Evolutionary conservation across 1,284 basidiomycete genomes (phyloP).

Genomic region (Ganoderma lingzhi): DNA sequence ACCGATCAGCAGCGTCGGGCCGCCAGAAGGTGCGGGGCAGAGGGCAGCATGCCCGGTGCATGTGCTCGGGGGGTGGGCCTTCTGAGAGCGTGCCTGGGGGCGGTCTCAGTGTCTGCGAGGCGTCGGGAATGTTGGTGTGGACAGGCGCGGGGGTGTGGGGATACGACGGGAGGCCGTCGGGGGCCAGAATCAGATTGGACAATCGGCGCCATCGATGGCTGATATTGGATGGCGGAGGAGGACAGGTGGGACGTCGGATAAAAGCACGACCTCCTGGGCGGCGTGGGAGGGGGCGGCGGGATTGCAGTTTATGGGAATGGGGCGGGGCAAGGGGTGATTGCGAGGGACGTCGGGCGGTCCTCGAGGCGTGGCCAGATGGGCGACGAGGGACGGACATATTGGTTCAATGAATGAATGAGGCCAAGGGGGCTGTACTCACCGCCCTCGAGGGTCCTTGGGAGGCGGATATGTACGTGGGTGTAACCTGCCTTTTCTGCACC

Average conservation of each 20-base stretch:
- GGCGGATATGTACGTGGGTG: background rate
- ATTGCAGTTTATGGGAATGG: constrained; percentile 9
- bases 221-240: constrained; percentile 14
- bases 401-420: background rate
- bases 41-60: constrained; percentile 6
- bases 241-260: constrained; percentile 20
- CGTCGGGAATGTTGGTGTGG: constrained; percentile 19
- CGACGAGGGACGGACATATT: constrained; percentile 1
- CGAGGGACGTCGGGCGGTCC: background rate
- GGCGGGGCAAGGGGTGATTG: background rate
- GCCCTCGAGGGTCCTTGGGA: background rate
- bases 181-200: constrained; percentile 4
- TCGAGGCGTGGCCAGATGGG: constrained; percentile 1
- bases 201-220: constrained; percentile 29
- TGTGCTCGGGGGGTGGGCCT: constrained; percentile 1
- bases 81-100: constrained; percentile 20
- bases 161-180: constrained; percentile 10
- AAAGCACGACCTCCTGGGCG: constrained; percentile 15
- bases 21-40: constrained; percentile 18
- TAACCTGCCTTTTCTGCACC: constrained; percentile 5
- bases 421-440: constrained; percentile 4
- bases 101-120: constrained; percentile 9
- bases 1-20: constrained; percentile 11
- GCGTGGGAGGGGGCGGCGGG: constrained; percentile 18
- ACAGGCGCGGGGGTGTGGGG: constrained; percentile 4